Evolutionary conservation across 345 rosid genomes (phyloP).

Genomic region (Eucalyptus viminalis): DNA sequence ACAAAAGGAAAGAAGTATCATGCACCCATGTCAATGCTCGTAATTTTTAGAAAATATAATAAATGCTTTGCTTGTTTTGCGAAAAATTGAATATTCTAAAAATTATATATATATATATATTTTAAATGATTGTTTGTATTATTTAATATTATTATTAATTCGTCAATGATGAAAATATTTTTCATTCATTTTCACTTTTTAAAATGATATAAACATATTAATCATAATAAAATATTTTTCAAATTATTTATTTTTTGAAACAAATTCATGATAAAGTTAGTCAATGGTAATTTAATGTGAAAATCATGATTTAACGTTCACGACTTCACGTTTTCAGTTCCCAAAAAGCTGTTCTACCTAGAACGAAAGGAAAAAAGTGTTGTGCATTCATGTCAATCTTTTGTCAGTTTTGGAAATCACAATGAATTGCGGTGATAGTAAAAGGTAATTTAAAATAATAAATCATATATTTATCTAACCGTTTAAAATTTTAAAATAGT

Average conservation of each 20-base stretch:
- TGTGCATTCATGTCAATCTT: no score
- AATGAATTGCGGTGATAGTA: no score
- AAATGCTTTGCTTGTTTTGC: accelerated
- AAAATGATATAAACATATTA: no score
- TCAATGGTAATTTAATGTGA: accelerated
- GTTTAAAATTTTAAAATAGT: accelerated
- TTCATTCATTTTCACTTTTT: no score
- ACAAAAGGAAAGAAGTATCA: background rate
- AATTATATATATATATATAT: no score
- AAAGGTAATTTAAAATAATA: no score
- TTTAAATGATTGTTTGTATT: accelerated
- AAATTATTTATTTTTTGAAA: accelerated
- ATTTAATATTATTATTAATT: accelerated
- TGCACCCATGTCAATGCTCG: background rate
- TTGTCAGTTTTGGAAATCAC: no score
- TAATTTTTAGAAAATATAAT: background rate
- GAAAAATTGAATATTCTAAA: no score
- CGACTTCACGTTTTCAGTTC: no score
- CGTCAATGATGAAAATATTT: accelerated
- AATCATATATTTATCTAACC: accelerated
- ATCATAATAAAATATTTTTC: no score
- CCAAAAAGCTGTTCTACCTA: no score
- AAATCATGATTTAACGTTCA: background rate
- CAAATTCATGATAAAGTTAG: background rate
- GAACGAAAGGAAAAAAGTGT: no score